These are phyloP conservation scores for Solanum etuberosum DNA, from an alignment of 257 asterid genomes.

Conservation along the genomic window DNA sequence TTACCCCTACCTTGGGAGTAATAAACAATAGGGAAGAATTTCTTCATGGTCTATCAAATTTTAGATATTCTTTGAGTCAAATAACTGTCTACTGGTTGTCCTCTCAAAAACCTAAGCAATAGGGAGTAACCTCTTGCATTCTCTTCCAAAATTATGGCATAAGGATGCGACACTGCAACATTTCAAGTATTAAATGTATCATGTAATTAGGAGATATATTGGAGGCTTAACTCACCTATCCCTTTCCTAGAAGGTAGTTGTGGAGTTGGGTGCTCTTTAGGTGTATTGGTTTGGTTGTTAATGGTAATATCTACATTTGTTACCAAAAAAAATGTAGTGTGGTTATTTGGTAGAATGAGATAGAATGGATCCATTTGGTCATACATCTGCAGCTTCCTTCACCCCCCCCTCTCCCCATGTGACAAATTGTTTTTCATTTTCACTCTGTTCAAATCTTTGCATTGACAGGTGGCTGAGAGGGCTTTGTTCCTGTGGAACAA, in stretches of 20 bases:
- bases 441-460: constrained; percentile 4
- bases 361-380: not conserved
- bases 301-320: not conserved
- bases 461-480: constrained; percentile 78
- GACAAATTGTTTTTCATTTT: constrained; percentile 1
- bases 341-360: not conserved
- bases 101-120: not conserved
- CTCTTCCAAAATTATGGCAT: not conserved
- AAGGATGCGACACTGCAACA: not conserved
- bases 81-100: not conserved
- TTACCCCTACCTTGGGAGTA: not conserved
- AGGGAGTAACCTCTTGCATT: not conserved
- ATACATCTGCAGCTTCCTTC: not conserved
- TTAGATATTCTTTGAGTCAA: not conserved
- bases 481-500: constrained; percentile 91
- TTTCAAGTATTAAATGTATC: not conserved
- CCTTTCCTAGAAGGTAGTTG: not conserved
- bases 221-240: not conserved
- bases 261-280: not conserved
- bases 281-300: not conserved
- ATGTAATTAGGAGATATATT: not conserved
- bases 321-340: not conserved
- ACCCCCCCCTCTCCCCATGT: not conserved
- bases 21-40: not conserved
- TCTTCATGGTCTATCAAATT: not conserved